Evolutionary conservation across 139 green algal genomes (phyloP), one percentile per base, ranked within the genome.

Genomic region (Volvox reticuliferus): DNA sequence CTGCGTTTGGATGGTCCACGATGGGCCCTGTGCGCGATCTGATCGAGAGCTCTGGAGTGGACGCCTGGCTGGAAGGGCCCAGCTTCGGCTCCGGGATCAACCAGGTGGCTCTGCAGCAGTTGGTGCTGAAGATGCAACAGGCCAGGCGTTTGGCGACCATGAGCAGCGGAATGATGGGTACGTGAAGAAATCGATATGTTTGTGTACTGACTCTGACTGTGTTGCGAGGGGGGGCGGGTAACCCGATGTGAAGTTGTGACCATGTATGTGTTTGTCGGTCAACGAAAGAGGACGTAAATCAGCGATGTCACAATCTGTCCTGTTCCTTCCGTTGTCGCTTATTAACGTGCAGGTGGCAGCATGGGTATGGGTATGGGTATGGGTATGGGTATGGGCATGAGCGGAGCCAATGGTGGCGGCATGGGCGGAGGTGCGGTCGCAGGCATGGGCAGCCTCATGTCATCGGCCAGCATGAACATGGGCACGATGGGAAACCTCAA

Each of bases 41-140:
- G 33, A 94, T 95, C 30, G 93, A 95, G 90, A 22, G 35, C 37
- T 75, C 84, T 0, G 90, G 88, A 37, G 65, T 94, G 62, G 93
- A 95, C 67, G 93, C 87, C 33, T 95, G 90, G 87, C 88, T 95
- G 78, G 90, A 93, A 89, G 93, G 93, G 24, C 93, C 93, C 50
- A 86, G 79, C 22, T 95, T 93, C 36, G 91, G 91, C n/a, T 36
- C 71, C 0, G 85, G 87, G 67, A 91, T 95, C 86, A 83, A 68
- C 86, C 73, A 50, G 28, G 0, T 55, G 0, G 44, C 84, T 22
- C 87, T 95, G 36, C 61, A 63, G 36, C 28, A 76, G 61, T 85
- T 94, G 32, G 77, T 92, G 14, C 32, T 28, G 21, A 77, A 78
- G 62, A 95, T 95, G 93, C 93, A 95, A 87, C 12, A 71, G 16